phyloP scores from a whole-genome alignment of 2,329 filamentous ascomycete species.

The Penicillium psychrosexuale region DNA sequence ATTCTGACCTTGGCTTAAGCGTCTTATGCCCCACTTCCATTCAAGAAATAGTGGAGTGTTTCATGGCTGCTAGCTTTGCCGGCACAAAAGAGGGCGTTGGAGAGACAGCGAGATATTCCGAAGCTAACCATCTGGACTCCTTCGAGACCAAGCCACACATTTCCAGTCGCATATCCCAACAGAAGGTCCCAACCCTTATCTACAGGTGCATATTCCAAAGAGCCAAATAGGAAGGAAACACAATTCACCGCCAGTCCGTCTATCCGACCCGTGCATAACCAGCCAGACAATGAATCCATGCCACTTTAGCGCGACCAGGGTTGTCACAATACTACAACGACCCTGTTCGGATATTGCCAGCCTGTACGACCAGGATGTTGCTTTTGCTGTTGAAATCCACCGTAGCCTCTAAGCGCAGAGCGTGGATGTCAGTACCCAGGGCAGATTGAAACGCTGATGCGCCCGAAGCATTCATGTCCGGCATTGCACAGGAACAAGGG shows the following conservation, averaged over 20 bases:
- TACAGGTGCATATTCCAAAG: not conserved
- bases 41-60: too few species aligned
- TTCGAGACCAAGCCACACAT: not conserved
- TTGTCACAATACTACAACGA: not conserved
- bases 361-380: not conserved
- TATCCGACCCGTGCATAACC: not conserved
- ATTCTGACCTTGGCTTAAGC: too few species aligned
- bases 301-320: not conserved
- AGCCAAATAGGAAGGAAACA: conserved; percentile 5
- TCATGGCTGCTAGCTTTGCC: not conserved
- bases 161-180: not conserved
- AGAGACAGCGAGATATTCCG: not conserved
- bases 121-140: not conserved
- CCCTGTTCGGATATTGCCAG: conserved; percentile 5
- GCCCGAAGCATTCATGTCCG: conserved; percentile 1
- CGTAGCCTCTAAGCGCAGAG: conserved; percentile 2
- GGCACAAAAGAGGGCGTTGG: not conserved
- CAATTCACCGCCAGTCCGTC: conserved; percentile 9
- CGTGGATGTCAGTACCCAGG: conserved; percentile 6
- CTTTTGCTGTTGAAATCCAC: not conserved
- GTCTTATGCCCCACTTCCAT: too few species aligned
- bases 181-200: not conserved
- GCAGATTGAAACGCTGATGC: conserved; percentile 4
- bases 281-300: conserved; percentile 1
- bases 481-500: conserved; percentile 1